A percentile compares a stretch with the other conserved stretches of the same genome.
phyloP scores from a whole-genome alignment of 371 early-diverging fungal species.

The Vairimorpha ceranae region DNA sequence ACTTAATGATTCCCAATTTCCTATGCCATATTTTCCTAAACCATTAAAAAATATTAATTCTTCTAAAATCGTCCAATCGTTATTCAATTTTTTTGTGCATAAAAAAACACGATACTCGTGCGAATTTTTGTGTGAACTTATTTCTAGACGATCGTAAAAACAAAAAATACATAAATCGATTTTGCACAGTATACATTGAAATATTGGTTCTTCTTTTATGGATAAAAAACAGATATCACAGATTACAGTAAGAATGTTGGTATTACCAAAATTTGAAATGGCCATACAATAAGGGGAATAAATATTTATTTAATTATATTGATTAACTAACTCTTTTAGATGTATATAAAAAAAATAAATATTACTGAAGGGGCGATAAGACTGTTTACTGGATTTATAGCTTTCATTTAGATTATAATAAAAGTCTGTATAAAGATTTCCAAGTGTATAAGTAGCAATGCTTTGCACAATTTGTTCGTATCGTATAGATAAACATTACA shows the following conservation, averaged over 20 bases:
- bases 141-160: slow-evolving; percentile 75
- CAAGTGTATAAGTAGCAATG: too few relatives aligned
- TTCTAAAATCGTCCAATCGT: slow-evolving; percentile 88
- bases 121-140: slow-evolving; percentile 71
- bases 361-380: too few relatives aligned
- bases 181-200: slow-evolving; percentile 80
- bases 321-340: too few relatives aligned
- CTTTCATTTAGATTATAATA: too few relatives aligned
- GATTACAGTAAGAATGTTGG: slow-evolving; percentile 16
- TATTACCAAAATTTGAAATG: neutral
- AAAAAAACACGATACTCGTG: slow-evolving; percentile 78
- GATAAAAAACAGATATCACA: slow-evolving; percentile 54
- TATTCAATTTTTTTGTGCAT: slow-evolving; percentile 71
- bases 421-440: too few relatives aligned
- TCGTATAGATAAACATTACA: too few relatives aligned
- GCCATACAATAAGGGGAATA: too few relatives aligned
- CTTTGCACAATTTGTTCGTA: too few relatives aligned
- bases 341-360: too few relatives aligned
- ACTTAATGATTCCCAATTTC: slow-evolving; percentile 88
- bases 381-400: too few relatives aligned
- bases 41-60: slow-evolving; percentile 85
- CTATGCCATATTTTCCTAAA: slow-evolving; percentile 79
- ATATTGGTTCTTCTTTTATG: slow-evolving; percentile 39
- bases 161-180: slow-evolving; percentile 88
- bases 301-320: too few relatives aligned